Evolutionary conservation across 306 rosid species (phyloP), one percentile per base, ranked within the genome.

Genomic region (Pyrus betulifolia): DNA sequence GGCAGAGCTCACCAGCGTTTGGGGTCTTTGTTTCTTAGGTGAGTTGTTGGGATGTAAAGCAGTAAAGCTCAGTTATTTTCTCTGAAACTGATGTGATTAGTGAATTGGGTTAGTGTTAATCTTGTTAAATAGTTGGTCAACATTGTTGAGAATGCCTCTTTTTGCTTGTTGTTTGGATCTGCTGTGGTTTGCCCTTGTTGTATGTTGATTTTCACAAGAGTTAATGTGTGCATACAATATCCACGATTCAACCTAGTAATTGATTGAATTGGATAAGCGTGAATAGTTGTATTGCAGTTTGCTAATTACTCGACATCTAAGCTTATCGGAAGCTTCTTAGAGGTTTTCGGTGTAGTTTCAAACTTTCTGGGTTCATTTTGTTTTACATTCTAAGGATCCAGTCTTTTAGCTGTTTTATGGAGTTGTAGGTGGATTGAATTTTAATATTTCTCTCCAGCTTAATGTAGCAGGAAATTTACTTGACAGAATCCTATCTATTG

Each of bases 1-100:
- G 79, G 74, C 51, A 90, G 97, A 64, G 97, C 98, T 70, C 97
- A 92, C 84, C 89, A 90, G 60, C 97, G 98, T 64, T 85, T 95
- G 84, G 93, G 91, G 59, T 85, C 84, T 79, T 90, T 95, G 76
- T 90, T 86, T 83, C 82, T 88, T 66, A 86, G 98, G 98, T 95
- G 85, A 80, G 87, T 78, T 61, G 63, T 40, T 62, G 58, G 65
- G 18, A 46, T 54, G 76, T 22, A 62, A 66, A 61, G 38, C 60
- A 25, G 1, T 69, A 27, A 74, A 62, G 70, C 46, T 62, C 22
- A 30, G 15, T 54, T 46, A 5, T 51, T 59, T 28, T 74, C 44
- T 38, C n/a, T 30, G 6, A 19, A 61, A 69, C 30, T 60, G 19
- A 11, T 60, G 25, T 59, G 57, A 51, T 73, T 38, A 38, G 25